Evolutionary conservation across 129 eudicot genomes (phyloP).

Genomic region (Chrysanthemum seticuspe): DNA sequence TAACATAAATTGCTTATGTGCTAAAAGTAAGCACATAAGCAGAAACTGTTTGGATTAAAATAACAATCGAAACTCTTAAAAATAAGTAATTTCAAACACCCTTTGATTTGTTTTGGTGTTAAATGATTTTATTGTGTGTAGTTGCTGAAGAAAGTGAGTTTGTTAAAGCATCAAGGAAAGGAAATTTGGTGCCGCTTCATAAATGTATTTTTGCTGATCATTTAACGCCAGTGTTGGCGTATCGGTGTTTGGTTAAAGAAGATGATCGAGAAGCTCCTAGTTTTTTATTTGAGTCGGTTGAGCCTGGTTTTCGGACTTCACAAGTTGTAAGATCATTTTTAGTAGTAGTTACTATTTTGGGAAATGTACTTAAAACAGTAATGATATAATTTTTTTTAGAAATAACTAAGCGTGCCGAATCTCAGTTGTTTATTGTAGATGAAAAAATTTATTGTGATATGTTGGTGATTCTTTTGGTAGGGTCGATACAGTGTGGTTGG

Average conservation of each 20-base stretch:
- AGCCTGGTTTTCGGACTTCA: conserved; percentile 68
- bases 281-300: conserved; percentile 85
- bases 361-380: neutral
- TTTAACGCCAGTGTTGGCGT: conserved; percentile 92
- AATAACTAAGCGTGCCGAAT: neutral
- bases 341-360: neutral
- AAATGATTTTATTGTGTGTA: conserved; percentile 10
- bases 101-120: conserved; percentile 12
- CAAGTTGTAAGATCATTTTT: conserved; percentile 54
- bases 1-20: no score
- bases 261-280: conserved; percentile 89
- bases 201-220: conserved; percentile 80
- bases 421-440: neutral
- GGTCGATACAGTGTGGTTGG: conserved; percentile 97
- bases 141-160: conserved; percentile 59
- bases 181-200: conserved; percentile 78
- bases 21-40: no score
- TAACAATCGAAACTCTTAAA: neutral
- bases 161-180: conserved; percentile 59
- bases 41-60: no score
- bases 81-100: neutral
- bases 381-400: neutral
- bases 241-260: conserved; percentile 84
- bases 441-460: neutral
- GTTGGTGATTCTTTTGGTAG: conserved; percentile 33